phyloP scores from a whole-genome alignment of 352 stramenopile species.

The Pythium apleroticum region DNA sequence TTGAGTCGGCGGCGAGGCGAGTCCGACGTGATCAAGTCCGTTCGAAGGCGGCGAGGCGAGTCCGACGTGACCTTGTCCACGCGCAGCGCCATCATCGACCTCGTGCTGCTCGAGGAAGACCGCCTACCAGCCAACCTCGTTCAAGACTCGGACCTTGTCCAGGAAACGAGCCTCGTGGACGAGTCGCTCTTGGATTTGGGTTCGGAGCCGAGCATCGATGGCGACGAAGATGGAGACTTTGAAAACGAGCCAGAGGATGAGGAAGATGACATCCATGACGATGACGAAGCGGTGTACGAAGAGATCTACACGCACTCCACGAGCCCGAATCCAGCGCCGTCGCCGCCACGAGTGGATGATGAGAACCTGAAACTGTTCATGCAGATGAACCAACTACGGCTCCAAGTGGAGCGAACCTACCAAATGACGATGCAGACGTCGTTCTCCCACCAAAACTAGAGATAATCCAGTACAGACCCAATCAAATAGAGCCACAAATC shows the following conservation, averaged over 20 bases:
- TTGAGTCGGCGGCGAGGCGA: neutral
- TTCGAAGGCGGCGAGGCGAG: neutral
- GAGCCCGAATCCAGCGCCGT: neutral
- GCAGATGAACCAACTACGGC: conserved; percentile 54
- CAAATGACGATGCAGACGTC: conserved; percentile 46
- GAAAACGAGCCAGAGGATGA: neutral
- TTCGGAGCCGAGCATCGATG: neutral
- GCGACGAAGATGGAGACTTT: neutral
- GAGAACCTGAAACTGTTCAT: conserved; percentile 46
- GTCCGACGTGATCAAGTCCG: neutral
- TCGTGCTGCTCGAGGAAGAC: neutral
- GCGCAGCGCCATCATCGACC: neutral
- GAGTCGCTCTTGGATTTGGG: neutral
- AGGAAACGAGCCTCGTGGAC: neutral
- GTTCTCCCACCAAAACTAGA: neutral
- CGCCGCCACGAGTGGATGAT: neutral
- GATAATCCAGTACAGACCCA: neutral
- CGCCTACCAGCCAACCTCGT: neutral
- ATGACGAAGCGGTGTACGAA: neutral
- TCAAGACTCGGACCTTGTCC: neutral
- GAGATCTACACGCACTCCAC: neutral
- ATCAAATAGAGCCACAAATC: too few relatives aligned
- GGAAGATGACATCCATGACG: neutral
- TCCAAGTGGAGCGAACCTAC: conserved; percentile 52
- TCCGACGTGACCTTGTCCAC: neutral